Conservation (phyloP, 495 filamentous ascomycete species). For the Penicillium taxi region DNA sequence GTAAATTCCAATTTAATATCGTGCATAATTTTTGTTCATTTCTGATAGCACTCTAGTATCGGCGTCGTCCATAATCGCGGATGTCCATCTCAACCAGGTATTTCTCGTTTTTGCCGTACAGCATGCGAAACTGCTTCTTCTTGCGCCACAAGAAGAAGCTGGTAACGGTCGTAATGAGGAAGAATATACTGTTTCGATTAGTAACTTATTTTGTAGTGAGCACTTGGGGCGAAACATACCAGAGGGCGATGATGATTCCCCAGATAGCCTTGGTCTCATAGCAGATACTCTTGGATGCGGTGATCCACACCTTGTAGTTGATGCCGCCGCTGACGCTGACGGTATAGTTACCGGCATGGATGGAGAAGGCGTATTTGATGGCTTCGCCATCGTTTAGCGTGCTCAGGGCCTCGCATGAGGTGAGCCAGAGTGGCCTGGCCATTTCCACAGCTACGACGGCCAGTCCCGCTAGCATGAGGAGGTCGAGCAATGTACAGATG, state of each 20-base stretch:
- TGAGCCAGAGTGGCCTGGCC: constrained; percentile 71
- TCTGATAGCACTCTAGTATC: too few species aligned
- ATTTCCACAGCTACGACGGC: constrained; percentile 63
- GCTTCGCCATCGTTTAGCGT: constrained; percentile 25
- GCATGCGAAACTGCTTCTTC: too few species aligned
- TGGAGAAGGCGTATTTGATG: constrained; percentile 39
- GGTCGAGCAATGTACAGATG: constrained; percentile 55
- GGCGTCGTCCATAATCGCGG: too few species aligned
- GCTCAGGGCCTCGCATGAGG: constrained; percentile 59
- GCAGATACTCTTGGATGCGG: constrained; percentile 62
- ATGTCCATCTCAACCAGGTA: too few species aligned
- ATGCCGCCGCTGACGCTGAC: constrained; percentile 36
- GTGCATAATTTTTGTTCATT: too few species aligned
- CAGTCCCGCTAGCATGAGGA: constrained; percentile 59
- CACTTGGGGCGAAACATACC: constrained; percentile 36
- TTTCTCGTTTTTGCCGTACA: too few species aligned
- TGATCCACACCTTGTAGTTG: constrained; percentile 53
- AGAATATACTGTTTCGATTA: constrained; percentile 48
- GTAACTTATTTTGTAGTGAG: background rate
- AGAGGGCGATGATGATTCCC: constrained; percentile 79
- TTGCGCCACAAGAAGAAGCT: constrained; percentile 52
- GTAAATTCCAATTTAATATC: too few species aligned
- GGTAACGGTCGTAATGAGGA: constrained; percentile 56
- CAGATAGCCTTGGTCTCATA: constrained; percentile 82
- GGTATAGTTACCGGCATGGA: constrained; percentile 33